Base-by-base conservation (phyloP, 371 early-diverging fungal species). In the Mortierella sp. region DNA sequence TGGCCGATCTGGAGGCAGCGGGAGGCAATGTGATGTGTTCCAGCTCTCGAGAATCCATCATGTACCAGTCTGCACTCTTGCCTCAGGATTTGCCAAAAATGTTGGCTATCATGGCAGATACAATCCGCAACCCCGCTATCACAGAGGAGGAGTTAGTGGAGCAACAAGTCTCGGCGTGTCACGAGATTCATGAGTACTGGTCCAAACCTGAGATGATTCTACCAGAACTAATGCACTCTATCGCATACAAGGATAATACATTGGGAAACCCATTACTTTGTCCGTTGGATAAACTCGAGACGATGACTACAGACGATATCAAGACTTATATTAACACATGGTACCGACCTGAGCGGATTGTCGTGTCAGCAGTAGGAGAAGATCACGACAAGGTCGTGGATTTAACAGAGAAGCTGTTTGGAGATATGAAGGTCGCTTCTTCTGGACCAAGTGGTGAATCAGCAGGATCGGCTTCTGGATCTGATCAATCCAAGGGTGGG, bases 61-160 rank as follows among this genome's bases (percentile, higher is more conserved):
- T 97, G 93, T 97, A 96, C 83, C 97, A 97, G 84, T 93, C 95
- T 0, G 92, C 97, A 5, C 93, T 97, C 28, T 95, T 97, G 80
- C 91, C 90, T 18, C 91, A 95, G 75, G 96, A 96, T 81, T 83
- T 97, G 12, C 86, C 88, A 5, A 86, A 89, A 26, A 91, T 95
- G 22, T 65, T 96, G 43, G 77, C 89, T 11, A 86, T 97, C 22
- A 91, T 97, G 72, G 91, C 95, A 0, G 94, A 98, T 59, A 93
- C 94, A 16, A 88, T 96, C 28, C 90, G 89, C 45, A 89, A 89
- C 57, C 97, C 98, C 1, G 84, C 69, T 24, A 89, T 97, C 45
- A 70, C 88, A 5, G 85, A 86, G 20, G 89, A 89, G 14, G 99
- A 98, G 75, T 83, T 98, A 35, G 94, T 92, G 14, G 95, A 95